Evolutionary conservation across 129 eudicot species (phyloP).

Genomic region (Flaveria trinervia): DNA sequence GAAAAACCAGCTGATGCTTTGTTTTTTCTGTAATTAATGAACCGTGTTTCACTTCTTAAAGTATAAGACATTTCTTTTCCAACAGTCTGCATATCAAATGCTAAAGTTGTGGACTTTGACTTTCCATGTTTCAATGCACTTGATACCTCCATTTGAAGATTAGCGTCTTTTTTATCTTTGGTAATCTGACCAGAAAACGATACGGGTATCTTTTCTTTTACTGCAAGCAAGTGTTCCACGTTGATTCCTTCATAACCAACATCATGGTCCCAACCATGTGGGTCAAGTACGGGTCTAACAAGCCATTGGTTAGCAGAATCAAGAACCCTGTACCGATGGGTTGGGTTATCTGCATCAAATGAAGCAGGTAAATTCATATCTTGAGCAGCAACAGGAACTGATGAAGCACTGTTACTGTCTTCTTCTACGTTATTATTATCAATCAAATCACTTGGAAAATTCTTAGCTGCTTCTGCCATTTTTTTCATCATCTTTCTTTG

Average conservation of each 20-base stretch:
- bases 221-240: conserved; percentile 67
- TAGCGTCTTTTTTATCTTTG: conserved; percentile 92
- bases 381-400: conserved; percentile 77
- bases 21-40: conserved; percentile 63
- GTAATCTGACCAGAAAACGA: conserved; percentile 94
- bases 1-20: conserved; percentile 87
- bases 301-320: conserved; percentile 91
- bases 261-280: conserved; percentile 98
- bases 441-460: conserved; percentile 49
- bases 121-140: conserved; percentile 81
- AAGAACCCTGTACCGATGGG: conserved; percentile 86
- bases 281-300: conserved; percentile 84
- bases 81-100: conserved; percentile 80
- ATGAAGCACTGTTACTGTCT: conserved; percentile 59
- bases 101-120: conserved; percentile 79
- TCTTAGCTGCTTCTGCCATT: conserved; percentile 65
- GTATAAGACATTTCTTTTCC: conserved; percentile 87
- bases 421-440: conserved; percentile 78
- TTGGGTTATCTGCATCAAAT: conserved; percentile 93
- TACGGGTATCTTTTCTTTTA: conserved; percentile 66
- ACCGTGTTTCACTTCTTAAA: conserved; percentile 77
- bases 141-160: conserved; percentile 92
- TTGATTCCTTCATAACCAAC: conserved; percentile 95
- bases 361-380: conserved; percentile 89
- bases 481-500: conserved; percentile 81